These are phyloP conservation scores for Trichoderma sp. DNA, from an alignment of 2,329 filamentous ascomycete species.

Conservation along the genomic window DNA sequence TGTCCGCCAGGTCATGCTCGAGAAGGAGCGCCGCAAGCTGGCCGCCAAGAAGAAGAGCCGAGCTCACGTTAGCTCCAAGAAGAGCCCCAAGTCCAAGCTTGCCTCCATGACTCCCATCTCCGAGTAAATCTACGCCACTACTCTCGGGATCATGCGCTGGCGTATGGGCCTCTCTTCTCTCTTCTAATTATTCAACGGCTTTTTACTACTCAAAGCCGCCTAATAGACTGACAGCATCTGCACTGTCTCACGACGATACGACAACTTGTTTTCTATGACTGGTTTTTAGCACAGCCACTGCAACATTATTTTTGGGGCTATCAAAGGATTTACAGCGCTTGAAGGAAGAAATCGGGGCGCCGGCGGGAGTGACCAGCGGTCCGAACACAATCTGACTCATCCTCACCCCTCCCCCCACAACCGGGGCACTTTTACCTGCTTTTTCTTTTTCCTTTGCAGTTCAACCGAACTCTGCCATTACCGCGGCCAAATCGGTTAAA, in stretches of 20 bases:
- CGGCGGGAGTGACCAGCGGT: constrained; percentile 16
- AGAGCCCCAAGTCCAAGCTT: constrained; percentile 53
- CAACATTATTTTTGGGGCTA: neutral
- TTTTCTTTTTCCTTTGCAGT: neutral
- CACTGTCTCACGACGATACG: constrained; percentile 11
- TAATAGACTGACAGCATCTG: constrained; percentile 11
- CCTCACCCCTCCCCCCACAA: neutral
- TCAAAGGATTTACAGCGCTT: constrained; percentile 21
- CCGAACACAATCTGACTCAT: constrained; percentile 22
- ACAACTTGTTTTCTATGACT: constrained; percentile 15
- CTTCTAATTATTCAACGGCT: neutral
- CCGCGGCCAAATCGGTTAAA: constrained; percentile 20
- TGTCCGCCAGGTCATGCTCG: constrained; percentile 53
- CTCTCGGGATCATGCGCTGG: constrained; percentile 24
- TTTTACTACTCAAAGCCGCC: neutral
- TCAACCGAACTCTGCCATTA: constrained; percentile 1
- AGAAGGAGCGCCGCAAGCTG: constrained; percentile 59
- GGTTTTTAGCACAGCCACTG: constrained; percentile 17
- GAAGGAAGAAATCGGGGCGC: constrained; percentile 17
- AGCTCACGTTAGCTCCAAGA: constrained; percentile 50
- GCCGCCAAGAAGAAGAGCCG: constrained; percentile 45
- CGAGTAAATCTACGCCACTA: constrained; percentile 43
- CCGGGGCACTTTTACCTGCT: neutral
- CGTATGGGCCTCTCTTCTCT: constrained; percentile 4
- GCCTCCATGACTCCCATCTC: constrained; percentile 58